Evolutionary conservation across 257 asterid genomes (phyloP).

Genomic region (Salvia miltiorrhiza): DNA sequence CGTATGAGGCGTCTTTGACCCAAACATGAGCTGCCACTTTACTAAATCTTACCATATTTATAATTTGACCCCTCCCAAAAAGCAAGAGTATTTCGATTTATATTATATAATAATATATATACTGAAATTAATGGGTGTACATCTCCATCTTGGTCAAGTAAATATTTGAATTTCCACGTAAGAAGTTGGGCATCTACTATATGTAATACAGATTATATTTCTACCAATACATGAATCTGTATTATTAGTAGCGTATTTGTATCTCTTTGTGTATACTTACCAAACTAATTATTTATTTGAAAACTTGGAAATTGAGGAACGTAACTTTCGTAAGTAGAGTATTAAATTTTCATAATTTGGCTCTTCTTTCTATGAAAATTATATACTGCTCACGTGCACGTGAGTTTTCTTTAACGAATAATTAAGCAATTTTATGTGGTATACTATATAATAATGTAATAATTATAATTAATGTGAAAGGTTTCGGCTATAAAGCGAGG

Average conservation of each 20-base stretch:
- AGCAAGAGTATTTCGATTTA: not conserved
- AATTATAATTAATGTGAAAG: not conserved
- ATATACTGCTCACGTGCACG: constrained; percentile 24
- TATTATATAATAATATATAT: not conserved
- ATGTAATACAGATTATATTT: not conserved
- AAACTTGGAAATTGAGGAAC: not conserved
- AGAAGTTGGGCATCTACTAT: not conserved
- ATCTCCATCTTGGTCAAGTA: not conserved
- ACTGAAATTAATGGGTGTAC: not conserved
- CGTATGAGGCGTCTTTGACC: constrained; percentile 39
- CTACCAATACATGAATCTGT: constrained; percentile 23
- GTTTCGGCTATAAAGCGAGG: constrained; percentile 22
- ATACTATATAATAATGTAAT: not conserved
- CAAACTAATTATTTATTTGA: constrained; percentile 19
- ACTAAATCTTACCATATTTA: constrained; percentile 15
- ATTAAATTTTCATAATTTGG: not conserved
- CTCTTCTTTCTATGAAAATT: constrained; percentile 17
- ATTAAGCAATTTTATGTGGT: not conserved
- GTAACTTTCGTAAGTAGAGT: not conserved
- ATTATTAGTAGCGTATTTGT: not conserved
- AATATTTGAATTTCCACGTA: constrained; percentile 4
- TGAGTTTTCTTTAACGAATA: constrained; percentile 4
- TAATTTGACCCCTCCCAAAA: constrained; percentile 9
- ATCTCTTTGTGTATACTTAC: constrained; percentile 25
- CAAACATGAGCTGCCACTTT: constrained; percentile 20